Conservation (phyloP, 306 rosid genomes). For the Pterocarpus macrocarpus region DNA sequence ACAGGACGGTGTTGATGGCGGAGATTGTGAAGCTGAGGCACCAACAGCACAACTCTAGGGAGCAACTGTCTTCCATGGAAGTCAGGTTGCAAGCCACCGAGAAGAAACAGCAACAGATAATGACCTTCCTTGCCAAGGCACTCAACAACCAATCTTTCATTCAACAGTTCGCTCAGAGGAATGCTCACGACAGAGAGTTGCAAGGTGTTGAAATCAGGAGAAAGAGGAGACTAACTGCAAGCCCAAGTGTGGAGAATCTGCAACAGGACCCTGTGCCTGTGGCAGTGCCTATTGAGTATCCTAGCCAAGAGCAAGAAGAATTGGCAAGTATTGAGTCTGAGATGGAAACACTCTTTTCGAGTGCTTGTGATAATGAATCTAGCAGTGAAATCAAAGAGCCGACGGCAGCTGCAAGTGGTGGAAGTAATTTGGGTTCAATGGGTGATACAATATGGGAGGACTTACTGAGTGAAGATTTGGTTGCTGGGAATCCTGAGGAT, state of each 20-base stretch:
- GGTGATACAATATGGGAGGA: slow-evolving; percentile 69
- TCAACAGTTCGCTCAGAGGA: slow-evolving; percentile 56
- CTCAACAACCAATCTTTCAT: slow-evolving; percentile 64
- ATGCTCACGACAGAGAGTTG: slow-evolving; percentile 51
- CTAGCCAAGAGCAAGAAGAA: slow-evolving; percentile 51
- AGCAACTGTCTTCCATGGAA: slow-evolving; percentile 64
- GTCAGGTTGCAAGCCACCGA: slow-evolving; percentile 66
- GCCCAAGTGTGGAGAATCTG: slow-evolving; percentile 68
- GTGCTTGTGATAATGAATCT: slow-evolving; percentile 59
- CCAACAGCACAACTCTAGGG: slow-evolving; percentile 74
- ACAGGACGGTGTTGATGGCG: slow-evolving; percentile 67
- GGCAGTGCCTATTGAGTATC: slow-evolving; percentile 34
- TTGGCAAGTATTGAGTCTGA: slow-evolving; percentile 59
- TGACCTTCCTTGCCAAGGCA: slow-evolving; percentile 78
- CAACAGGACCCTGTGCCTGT: slow-evolving; percentile 50
- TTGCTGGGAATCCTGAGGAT: slow-evolving; percentile 62
- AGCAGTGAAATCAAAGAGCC: slow-evolving; percentile 57
- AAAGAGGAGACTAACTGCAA: slow-evolving; percentile 71
- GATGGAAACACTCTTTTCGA: slow-evolving; percentile 64
- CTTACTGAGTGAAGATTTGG: slow-evolving; percentile 65
- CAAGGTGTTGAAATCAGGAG: slow-evolving; percentile 58
- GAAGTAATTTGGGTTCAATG: slow-evolving; percentile 42
- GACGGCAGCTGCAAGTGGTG: slow-evolving; percentile 33
- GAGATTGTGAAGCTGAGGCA: slow-evolving; percentile 78
- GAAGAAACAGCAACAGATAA: slow-evolving; percentile 77